Conservation (phyloP, 345 rosid species). For the Limnanthes douglasii region DNA sequence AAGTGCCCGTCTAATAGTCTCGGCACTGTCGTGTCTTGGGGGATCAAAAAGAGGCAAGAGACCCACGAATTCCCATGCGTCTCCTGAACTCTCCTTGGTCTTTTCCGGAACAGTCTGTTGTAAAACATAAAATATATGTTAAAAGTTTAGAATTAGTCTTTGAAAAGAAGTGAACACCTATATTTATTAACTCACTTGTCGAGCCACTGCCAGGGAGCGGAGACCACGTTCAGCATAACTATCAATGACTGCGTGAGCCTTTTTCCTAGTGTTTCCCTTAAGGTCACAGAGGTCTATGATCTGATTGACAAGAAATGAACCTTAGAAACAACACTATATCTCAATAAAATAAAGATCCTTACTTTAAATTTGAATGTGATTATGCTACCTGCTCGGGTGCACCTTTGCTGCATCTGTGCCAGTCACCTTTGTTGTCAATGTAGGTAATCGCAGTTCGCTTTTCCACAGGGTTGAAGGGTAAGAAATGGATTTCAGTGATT, state of each 20-base stretch:
- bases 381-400: constrained; percentile 77
- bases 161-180: background rate
- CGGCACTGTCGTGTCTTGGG: constrained; percentile 79
- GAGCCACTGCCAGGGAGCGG: constrained; percentile 64
- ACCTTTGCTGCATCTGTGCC: constrained; percentile 86
- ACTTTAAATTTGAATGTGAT: background rate
- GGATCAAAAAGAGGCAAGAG: constrained; percentile 91
- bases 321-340: background rate
- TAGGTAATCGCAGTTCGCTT: constrained; percentile 95
- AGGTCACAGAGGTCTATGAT: constrained; percentile 69
- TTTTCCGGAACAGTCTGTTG: constrained; percentile 52
- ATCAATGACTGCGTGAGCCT: constrained; percentile 46
- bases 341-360: background rate
- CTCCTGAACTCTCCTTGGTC: constrained; percentile 58
- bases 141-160: no score
- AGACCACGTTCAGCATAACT: constrained; percentile 74
- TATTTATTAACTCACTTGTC: constrained; percentile 31
- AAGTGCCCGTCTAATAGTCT: constrained; percentile 64
- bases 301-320: constrained; percentile 10
- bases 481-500: constrained; percentile 74
- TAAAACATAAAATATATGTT: background rate
- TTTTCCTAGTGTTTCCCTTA: constrained; percentile 30
- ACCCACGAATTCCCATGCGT: constrained; percentile 84
- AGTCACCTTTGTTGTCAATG: constrained; percentile 43
- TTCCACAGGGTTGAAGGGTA: constrained; percentile 89